Base-by-base conservation (phyloP, 1,284 basidiomycete genomes). In the Puccinia coronata region DNA sequence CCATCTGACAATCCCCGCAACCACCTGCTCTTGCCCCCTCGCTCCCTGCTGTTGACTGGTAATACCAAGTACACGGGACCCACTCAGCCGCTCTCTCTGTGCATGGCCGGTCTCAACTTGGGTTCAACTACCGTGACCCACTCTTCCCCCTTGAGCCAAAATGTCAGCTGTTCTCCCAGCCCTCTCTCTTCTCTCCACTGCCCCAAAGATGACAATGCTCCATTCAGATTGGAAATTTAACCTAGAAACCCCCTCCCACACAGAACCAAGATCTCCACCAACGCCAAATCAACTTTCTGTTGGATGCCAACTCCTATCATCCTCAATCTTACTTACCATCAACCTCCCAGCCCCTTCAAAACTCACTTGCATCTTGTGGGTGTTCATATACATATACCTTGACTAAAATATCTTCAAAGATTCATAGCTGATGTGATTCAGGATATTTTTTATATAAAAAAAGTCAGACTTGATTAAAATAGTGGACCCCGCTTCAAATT, bases 221-320 rank as follows among this genome's bases (percentile, higher is more conserved):
- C 78, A 4, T 80, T 80, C 53, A 47, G 69, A 72, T 72, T 80
- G 16, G 78, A 80, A 61, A 80, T 80, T 51, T 80, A 25, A 72
- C 20, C 16, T 23, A 16, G 31, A 49, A 6, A 39, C 25, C 25
- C 25, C 25, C 14, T 39, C n/a, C n/a, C n/a, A n/a, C n/a, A n/a
- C n/a, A n/a, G n/a, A n/a, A n/a, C n/a, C n/a, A n/a, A n/a, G 73
- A 76, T 16, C 59, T 65, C 59, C 73, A 76, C 49, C 73, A 76
- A 39, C 73, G 73, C 43, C 73, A 76, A 34, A 76, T 76, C 41
- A 47, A 76, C 28, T 41, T 47, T 0, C 25, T 76, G 20, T 49
- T 28, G 34, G 47, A 76, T 31, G 11, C 59, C 41, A 51, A 63
- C 36, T 47, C 41, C 20, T 28, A 41, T 1, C 25, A 76, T 61